phyloP scores from a whole-genome alignment of 768 basidiomycete species.

The Trametes elegans region DNA sequence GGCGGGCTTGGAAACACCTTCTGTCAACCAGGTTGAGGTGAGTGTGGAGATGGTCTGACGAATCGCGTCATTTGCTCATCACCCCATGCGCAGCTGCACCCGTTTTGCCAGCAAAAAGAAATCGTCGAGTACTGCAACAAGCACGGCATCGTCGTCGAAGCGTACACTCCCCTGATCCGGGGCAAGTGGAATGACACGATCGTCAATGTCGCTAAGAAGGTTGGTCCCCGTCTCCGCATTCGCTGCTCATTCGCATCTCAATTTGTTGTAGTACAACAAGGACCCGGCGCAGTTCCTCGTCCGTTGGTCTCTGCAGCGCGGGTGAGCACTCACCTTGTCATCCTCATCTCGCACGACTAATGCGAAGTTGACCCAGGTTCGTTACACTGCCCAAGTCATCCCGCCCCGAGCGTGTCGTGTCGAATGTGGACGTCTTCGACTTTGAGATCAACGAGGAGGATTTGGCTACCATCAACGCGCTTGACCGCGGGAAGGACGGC shows the following conservation, averaged over 20 bases:
- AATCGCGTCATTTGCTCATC: too few species aligned
- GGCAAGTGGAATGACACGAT: constrained; percentile 44
- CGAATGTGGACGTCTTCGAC: constrained; percentile 73
- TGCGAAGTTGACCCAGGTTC: constrained; percentile 43
- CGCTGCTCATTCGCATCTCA: neutral
- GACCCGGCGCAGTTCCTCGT: constrained; percentile 79
- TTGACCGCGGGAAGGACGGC: constrained; percentile 74
- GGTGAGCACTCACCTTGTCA: constrained; percentile 43
- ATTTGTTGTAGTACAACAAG: constrained; percentile 44
- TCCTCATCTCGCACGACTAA: neutral
- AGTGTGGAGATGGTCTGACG: constrained; percentile 10
- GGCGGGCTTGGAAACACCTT: constrained; percentile 61
- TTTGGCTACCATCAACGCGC: constrained; percentile 57
- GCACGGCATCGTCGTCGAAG: constrained; percentile 39
- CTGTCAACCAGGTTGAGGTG: constrained; percentile 84
- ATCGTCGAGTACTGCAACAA: constrained; percentile 66
- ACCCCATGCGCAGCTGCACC: constrained; percentile 68
- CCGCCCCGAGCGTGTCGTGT: constrained; percentile 64
- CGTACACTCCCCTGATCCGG: constrained; percentile 66
- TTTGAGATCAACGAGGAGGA: constrained; percentile 69
- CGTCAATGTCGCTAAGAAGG: constrained; percentile 61
- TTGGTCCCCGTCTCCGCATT: constrained; percentile 27
- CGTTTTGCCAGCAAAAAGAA: constrained; percentile 75
- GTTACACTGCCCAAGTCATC: constrained; percentile 83
- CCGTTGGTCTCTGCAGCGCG: constrained; percentile 87